These are phyloP conservation scores for Trichosanthes cucumerina DNA, from an alignment of 306 rosid species.

Conservation along the genomic window DNA sequence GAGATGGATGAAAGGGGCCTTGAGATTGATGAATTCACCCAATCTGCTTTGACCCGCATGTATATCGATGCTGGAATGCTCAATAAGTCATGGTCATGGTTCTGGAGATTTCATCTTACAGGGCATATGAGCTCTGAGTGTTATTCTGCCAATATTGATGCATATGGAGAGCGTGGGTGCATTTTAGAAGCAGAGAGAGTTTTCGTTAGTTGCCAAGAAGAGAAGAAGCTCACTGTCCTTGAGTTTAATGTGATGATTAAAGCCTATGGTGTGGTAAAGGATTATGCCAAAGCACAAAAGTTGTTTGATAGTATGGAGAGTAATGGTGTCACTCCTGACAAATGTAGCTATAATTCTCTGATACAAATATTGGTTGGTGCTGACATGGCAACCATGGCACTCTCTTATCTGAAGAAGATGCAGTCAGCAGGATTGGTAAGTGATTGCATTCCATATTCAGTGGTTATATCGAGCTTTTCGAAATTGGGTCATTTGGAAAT, in stretches of 20 bases:
- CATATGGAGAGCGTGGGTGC: constrained; percentile 59
- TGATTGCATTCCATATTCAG: constrained; percentile 58
- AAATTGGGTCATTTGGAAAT: constrained; percentile 51
- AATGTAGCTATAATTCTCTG: constrained; percentile 58
- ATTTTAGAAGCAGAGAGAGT: constrained; percentile 63
- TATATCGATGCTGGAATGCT: constrained; percentile 51
- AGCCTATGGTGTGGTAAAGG: constrained; percentile 64
- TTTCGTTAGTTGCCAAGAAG: constrained; percentile 53
- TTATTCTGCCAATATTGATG: constrained; percentile 71
- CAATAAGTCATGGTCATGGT: constrained; percentile 68
- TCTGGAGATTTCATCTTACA: constrained; percentile 45
- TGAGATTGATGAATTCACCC: constrained; percentile 70
- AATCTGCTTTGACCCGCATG: constrained; percentile 71
- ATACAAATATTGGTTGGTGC: constrained; percentile 59
- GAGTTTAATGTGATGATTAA: constrained; percentile 91
- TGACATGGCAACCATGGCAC: constrained; percentile 53
- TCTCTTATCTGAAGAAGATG: constrained; percentile 51
- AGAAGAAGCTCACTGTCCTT: constrained; percentile 43
- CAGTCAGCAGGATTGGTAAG: constrained; percentile 56
- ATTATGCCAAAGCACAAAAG: constrained; percentile 40
- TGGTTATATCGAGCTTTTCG: constrained; percentile 57
- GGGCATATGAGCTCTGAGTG: constrained; percentile 59
- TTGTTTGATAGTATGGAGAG: constrained; percentile 53
- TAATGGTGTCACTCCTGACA: constrained; percentile 45
- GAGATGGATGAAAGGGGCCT: constrained; percentile 60